phyloP scores from a whole-genome alignment of 805 yeast genomes.

The Yarrowia sp. region DNA sequence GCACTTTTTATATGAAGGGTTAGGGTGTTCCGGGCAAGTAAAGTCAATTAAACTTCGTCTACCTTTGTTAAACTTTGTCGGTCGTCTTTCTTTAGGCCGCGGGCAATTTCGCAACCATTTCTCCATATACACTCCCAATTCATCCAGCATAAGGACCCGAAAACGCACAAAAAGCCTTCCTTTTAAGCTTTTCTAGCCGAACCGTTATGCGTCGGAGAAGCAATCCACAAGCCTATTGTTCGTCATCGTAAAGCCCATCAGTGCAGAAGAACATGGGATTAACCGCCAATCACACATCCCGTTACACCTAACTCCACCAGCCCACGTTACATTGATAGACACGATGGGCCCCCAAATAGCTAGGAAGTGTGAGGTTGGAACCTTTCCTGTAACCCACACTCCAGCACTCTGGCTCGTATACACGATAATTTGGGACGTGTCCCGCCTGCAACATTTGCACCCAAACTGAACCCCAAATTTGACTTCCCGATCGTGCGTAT shows the following conservation, averaged over 20 bases:
- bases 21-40: neutral
- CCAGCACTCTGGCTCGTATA: neutral
- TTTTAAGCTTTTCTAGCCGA: neutral
- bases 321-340: constrained; percentile 13
- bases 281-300: neutral
- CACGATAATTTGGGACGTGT: neutral
- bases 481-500: neutral
- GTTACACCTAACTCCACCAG: constrained; percentile 9
- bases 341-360: neutral
- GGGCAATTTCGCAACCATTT: neutral
- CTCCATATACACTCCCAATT: neutral
- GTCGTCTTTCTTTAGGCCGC: neutral
- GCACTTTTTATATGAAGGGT: neutral
- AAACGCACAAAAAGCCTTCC: neutral
- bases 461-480: neutral
- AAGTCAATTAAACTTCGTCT: neutral
- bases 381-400: no score
- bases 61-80: neutral
- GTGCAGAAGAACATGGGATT: neutral
- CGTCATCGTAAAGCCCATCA: neutral
- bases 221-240: constrained; percentile 12
- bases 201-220: neutral
- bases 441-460: constrained; percentile 6
- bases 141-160: neutral
- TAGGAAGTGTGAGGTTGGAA: no score